Percentiles rank a stretch among this genome's conserved stretches.
Conservation (phyloP, 108 stramenopile genomes). For the Craspedostauros australis region DNA sequence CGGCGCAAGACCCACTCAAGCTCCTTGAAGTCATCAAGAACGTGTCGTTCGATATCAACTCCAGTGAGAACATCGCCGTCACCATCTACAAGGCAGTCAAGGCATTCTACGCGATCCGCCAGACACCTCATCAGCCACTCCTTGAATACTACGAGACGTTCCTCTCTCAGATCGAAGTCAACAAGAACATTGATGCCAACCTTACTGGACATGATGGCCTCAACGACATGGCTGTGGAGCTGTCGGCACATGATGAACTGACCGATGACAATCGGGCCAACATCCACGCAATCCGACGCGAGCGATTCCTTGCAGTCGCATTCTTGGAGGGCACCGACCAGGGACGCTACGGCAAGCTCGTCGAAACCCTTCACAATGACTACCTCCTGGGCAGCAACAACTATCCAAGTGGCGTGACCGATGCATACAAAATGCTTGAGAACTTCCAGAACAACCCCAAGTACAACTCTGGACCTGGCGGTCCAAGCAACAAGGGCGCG, state of each 20-base stretch:
- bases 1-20: too few species aligned
- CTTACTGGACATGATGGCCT: too few species aligned
- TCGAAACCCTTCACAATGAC: slow-evolving; percentile 12
- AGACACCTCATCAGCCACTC: background rate
- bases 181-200: too few species aligned
- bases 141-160: slow-evolving; percentile 3
- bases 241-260: too few species aligned
- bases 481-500: background rate
- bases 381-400: slow-evolving; percentile 9
- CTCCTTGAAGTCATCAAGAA: background rate
- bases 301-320: slow-evolving; percentile 6
- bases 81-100: slow-evolving; percentile 4
- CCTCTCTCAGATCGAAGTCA: background rate
- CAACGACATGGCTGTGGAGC: too few species aligned
- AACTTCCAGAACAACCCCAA: slow-evolving; percentile 4
- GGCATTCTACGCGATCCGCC: slow-evolving; percentile 2
- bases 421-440: slow-evolving; percentile 12
- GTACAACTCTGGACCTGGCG: slow-evolving; percentile 2
- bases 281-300: too few species aligned
- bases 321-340: slow-evolving; percentile 14
- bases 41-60: background rate
- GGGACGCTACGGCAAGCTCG: slow-evolving; percentile 8
- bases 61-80: slow-evolving; percentile 1
- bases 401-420: slow-evolving; percentile 17
- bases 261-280: too few species aligned